Conservation (phyloP, 1,284 basidiomycete genomes). For the Laetiporus sulphureus region DNA sequence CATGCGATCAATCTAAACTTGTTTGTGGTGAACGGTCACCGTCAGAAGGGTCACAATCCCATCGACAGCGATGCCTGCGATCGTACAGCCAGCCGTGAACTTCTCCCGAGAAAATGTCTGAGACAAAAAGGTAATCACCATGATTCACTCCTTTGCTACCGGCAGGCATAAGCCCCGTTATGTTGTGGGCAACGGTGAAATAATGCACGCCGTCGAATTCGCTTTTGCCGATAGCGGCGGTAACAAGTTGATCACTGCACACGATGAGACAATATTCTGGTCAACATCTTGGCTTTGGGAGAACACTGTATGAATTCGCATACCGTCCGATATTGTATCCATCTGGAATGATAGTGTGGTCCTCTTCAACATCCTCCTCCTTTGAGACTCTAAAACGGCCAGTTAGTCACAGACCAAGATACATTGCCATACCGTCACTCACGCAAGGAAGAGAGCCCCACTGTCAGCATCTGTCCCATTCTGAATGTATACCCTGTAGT, state of each 20-base stretch:
- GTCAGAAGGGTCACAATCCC: constrained; percentile 40
- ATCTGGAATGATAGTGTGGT: constrained; percentile 45
- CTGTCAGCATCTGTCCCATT: constrained; percentile 55
- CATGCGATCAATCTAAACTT: too few relatives aligned
- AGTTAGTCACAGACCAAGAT: too few relatives aligned
- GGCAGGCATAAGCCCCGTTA: constrained; percentile 44
- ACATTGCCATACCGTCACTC: constrained; percentile 27
- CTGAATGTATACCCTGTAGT: constrained; percentile 61
- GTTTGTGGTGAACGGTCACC: constrained; percentile 35
- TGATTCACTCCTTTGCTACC: constrained; percentile 46
- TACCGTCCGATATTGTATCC: constrained; percentile 50
- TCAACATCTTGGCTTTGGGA: neutral
- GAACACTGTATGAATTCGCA: neutral
- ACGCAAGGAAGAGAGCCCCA: constrained; percentile 67
- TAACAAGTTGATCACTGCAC: constrained; percentile 37
- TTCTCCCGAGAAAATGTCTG: too few relatives aligned
- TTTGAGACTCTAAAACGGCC: constrained; percentile 41
- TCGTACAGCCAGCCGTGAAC: too few relatives aligned
- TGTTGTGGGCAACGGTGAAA: constrained; percentile 36
- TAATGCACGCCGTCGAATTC: constrained; percentile 42
- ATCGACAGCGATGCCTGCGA: constrained; percentile 40
- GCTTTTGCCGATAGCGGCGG: constrained; percentile 35
- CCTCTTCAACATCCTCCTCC: constrained; percentile 42
- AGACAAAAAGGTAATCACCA: constrained; percentile 26
- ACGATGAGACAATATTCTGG: neutral